A percentile compares a stretch with the other conserved stretches of the same genome.
phyloP scores from a whole-genome alignment of 352 stramenopile genomes.

The Pythium chondricola region DNA sequence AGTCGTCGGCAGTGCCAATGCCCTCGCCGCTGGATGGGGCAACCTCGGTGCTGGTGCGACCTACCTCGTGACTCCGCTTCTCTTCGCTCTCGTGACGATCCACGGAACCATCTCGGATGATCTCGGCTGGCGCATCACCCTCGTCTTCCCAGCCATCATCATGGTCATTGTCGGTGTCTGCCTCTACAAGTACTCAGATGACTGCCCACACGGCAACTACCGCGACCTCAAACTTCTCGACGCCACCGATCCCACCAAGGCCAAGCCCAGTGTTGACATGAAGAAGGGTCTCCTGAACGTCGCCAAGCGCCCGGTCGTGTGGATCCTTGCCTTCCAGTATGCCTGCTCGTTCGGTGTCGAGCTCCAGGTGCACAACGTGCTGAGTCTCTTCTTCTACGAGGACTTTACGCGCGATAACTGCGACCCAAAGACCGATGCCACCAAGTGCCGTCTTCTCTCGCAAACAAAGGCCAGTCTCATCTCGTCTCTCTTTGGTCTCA shows the following conservation, averaged over 20 bases:
- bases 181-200: slow-evolving; percentile 79
- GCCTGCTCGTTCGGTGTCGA: slow-evolving; percentile 93
- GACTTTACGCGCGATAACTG: slow-evolving; percentile 70
- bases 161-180: slow-evolving; percentile 64
- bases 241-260: background rate
- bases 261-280: background rate
- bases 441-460: slow-evolving; percentile 25
- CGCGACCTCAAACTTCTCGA: slow-evolving; percentile 49
- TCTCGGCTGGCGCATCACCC: slow-evolving; percentile 85
- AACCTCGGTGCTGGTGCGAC: slow-evolving; percentile 88
- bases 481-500: slow-evolving; percentile 90
- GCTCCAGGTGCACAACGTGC: slow-evolving; percentile 92
- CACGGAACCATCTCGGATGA: slow-evolving; percentile 44
- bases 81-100: slow-evolving; percentile 84
- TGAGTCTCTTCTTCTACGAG: slow-evolving; percentile 87
- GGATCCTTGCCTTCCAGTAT: slow-evolving; percentile 91
- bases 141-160: slow-evolving; percentile 81
- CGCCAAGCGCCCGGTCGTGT: slow-evolving; percentile 57
- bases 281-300: slow-evolving; percentile 11
- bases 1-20: slow-evolving; percentile 90
- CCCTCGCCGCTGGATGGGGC: slow-evolving; percentile 87
- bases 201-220: slow-evolving; percentile 91
- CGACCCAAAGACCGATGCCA: slow-evolving; percentile 17
- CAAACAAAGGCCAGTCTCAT: slow-evolving; percentile 63
- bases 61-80: slow-evolving; percentile 73